phyloP scores from a whole-genome alignment of 2,329 filamentous ascomycete species.

The Phialophora verrucosa region DNA sequence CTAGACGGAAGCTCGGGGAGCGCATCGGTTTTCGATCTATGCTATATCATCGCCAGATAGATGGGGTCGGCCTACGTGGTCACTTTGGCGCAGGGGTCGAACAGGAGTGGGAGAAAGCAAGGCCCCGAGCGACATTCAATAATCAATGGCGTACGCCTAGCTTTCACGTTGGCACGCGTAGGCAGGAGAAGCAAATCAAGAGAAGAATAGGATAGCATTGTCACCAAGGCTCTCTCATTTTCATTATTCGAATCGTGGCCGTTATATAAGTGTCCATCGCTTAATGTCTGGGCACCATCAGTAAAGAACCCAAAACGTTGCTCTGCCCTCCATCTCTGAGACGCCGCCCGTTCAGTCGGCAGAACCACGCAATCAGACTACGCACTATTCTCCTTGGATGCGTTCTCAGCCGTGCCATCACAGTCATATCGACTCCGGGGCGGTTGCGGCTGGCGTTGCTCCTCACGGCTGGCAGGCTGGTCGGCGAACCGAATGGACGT shows the following conservation, averaged over 20 bases:
- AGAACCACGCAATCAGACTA: not conserved
- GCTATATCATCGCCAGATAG: not conserved
- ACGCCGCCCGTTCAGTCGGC: not conserved
- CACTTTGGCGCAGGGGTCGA: not conserved
- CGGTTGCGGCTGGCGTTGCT: constrained; percentile 12
- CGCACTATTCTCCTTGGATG: constrained; percentile 7
- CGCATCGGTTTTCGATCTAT: not conserved
- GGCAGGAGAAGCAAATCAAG: not conserved
- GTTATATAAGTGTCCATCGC: not conserved
- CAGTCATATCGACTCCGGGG: constrained; percentile 30
- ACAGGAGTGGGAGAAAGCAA: not conserved
- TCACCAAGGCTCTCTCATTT: not conserved
- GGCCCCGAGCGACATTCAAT: not conserved
- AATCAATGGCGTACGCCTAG: not conserved
- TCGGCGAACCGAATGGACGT: constrained; percentile 32
- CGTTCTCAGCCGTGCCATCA: constrained; percentile 5
- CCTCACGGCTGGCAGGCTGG: not conserved
- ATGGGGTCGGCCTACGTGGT: not conserved
- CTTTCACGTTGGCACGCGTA: not conserved
- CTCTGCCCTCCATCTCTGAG: not conserved
- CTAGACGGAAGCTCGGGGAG: not conserved
- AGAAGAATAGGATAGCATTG: not conserved
- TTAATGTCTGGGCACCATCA: not conserved
- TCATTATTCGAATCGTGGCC: not conserved
- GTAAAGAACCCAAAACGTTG: not conserved